A percentile compares a stretch with the other conserved stretches of the same genome.
These are phyloP conservation scores for Medicago ruthenica DNA, from an alignment of 306 rosid genomes.

Conservation along the genomic window DNA sequence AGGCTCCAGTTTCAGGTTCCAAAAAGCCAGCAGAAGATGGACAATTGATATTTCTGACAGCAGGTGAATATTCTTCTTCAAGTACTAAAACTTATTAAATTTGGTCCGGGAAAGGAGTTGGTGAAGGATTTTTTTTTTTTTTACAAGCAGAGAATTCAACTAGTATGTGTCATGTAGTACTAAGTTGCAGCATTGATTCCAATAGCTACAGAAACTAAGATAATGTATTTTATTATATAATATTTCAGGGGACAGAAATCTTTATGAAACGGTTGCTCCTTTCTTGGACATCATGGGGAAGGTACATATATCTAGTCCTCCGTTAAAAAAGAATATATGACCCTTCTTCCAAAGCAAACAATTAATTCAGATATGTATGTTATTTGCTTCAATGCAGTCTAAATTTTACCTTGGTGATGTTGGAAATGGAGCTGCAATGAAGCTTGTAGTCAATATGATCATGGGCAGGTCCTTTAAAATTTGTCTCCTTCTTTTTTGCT, in stretches of 20 bases:
- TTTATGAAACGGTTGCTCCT: slow-evolving; percentile 70
- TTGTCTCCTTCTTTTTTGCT: slow-evolving; percentile 27
- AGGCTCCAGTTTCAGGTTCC: slow-evolving; percentile 99
- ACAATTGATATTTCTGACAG: slow-evolving; percentile 91
- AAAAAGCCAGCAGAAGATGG: slow-evolving; percentile 99
- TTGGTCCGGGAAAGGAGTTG: slow-evolving; percentile 28
- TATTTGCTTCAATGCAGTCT: slow-evolving; percentile 63
- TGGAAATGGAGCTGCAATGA: slow-evolving; percentile 98
- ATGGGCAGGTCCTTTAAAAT: slow-evolving; percentile 81
- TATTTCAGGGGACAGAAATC: slow-evolving; percentile 84
- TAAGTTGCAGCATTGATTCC: slow-evolving; percentile 2
- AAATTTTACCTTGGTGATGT: slow-evolving; percentile 92
- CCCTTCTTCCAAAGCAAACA: slow-evolving; percentile 15
- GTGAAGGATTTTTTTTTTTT: not conserved
- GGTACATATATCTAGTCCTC: slow-evolving; percentile 57
- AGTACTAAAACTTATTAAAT: slow-evolving; percentile 20
- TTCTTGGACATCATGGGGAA: slow-evolving; percentile 94
- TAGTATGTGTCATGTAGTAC: not conserved
- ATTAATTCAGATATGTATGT: not conserved
- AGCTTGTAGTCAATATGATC: slow-evolving; percentile 95
- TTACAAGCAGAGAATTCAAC: slow-evolving; percentile 4
- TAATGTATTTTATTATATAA: slow-evolving; percentile 43
- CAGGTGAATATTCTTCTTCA: slow-evolving; percentile 58
- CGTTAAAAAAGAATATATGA: not conserved
- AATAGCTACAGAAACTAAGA: slow-evolving; percentile 46